A percentile compares a stretch with the other conserved stretches of the same genome.
phyloP scores from a whole-genome alignment of 306 rosid species.

The Casuarina glauca region DNA sequence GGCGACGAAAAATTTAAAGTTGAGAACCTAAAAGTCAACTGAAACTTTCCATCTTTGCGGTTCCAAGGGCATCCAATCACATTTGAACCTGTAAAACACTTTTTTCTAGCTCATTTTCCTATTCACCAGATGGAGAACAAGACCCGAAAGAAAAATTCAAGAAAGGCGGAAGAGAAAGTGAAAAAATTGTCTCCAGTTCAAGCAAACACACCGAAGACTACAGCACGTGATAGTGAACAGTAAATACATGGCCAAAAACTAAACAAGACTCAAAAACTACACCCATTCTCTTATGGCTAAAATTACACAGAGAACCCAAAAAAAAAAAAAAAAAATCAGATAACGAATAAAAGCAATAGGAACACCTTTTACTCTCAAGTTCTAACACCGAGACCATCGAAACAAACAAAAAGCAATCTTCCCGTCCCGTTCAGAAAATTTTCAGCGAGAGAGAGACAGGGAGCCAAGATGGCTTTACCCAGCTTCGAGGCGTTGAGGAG shows the following conservation, averaged over 20 bases:
- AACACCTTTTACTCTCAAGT: neutral
- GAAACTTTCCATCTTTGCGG: neutral
- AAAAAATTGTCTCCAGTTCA: no score
- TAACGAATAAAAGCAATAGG: neutral
- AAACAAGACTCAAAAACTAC: no score
- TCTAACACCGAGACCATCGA: neutral
- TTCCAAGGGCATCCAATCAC: neutral
- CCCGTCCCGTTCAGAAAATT: neutral
- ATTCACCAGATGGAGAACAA: neutral
- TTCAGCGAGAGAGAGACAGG: neutral
- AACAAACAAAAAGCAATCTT: neutral
- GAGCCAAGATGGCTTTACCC: neutral
- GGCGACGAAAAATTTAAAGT: neutral
- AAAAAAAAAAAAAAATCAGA: neutral
- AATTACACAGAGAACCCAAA: neutral
- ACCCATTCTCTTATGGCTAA: neutral
- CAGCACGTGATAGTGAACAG: neutral
- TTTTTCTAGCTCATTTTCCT: neutral
- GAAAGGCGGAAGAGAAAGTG: neutral
- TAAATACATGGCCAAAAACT: neutral
- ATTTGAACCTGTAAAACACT: neutral
- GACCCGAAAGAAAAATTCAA: neutral
- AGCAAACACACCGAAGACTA: neutral
- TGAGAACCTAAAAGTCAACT: neutral
- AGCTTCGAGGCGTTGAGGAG: neutral